Evolutionary conservation across 768 basidiomycete genomes (phyloP), one percentile per base, ranked within the genome.

Genomic region (Mycena crocata): DNA sequence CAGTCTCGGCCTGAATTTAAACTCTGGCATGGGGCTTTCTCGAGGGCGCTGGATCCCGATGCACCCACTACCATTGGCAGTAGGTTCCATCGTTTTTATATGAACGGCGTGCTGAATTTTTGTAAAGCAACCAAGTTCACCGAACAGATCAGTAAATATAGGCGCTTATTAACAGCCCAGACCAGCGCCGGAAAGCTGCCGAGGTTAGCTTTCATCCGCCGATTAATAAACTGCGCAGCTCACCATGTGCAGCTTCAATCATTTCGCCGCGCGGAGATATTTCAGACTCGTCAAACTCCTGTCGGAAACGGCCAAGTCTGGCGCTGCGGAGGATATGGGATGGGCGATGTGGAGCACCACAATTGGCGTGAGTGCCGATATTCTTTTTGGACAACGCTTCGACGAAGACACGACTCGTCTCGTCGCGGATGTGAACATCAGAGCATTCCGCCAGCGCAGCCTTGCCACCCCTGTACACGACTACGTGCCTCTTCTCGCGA

Each of bases 11-110:
- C 64, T 1, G 64, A 65, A 57, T 65, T 65, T 28, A 44, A 45
- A 23, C 49, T 65, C 1, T 65, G 64, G 64, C 64, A 65, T 32
- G 64, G 64, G 10, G 64, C 40, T 32, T 65, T 65, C 26, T 26
- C 64, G 1, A 56, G 17, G 40, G 64, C 64, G 23, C 37, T 65
- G 8, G 57, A 65, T 58, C 64, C 64, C 5, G 56, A 57, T n/a
- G 64, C 57, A 12, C 64, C 64, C n/a, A 58, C 64, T 3, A 65
- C 64, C 5, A 57, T 65, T 58, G 64, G 64, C 28, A 65, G 64
- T 65, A 32, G 28, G 55, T 65, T 19, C 28, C 15, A n/a, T n/a
- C 15, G 4, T 24, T 32, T 30, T 30, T 9, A 15, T 31, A 6
- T 39, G 9, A 31, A 50, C 52, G 17, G 3, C 49, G 21, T 46